Conservation (phyloP, 176 grass and related monocot species). For the Triticum dicoccoides region DNA sequence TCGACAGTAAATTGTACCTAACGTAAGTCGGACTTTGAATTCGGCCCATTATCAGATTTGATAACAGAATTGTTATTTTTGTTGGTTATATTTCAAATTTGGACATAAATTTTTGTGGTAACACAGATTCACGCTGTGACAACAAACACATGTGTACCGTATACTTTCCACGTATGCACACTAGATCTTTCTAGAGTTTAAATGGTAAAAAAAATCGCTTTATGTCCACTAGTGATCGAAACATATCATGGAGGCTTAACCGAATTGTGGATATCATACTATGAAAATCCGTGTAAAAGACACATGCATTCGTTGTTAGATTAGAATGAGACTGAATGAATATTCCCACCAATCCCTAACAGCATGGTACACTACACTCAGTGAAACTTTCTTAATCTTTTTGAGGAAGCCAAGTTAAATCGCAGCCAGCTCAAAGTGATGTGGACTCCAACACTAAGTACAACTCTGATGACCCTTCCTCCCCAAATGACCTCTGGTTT, state of each 20-base stretch:
- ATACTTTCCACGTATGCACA: neutral
- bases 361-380: slow-evolving; percentile 3
- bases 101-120: neutral
- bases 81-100: neutral
- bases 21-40: neutral
- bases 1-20: neutral
- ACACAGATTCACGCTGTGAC: neutral
- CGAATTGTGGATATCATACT: neutral
- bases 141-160: neutral
- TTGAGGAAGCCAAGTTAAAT: slow-evolving; percentile 11
- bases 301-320: neutral
- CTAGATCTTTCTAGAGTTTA: neutral
- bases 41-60: neutral
- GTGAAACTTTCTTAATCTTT: neutral
- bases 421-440: slow-evolving; percentile 36
- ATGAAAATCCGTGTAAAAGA: neutral
- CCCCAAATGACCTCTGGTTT: neutral
- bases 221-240: neutral
- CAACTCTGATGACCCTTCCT: neutral
- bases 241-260: neutral
- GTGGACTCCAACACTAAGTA: slow-evolving; percentile 40
- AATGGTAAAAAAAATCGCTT: neutral
- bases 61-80: neutral
- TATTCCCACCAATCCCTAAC: neutral
- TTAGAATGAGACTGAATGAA: neutral